phyloP scores from a whole-genome alignment of 1,139 yeast genomes.

The Scheffersomyces titani region DNA sequence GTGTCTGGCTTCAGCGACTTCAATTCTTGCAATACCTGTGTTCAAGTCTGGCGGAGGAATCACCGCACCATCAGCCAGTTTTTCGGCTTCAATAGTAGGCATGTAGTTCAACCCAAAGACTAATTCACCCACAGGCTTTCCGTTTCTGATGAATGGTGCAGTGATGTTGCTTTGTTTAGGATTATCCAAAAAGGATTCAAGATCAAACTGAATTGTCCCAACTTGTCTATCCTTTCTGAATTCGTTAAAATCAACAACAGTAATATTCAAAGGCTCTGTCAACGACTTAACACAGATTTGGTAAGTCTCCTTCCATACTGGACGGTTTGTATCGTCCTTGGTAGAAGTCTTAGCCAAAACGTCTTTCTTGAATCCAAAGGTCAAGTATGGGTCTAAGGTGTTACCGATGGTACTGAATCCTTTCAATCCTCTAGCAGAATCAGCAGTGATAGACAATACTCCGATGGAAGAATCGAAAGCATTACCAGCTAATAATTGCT shows the following conservation, averaged over 20 bases:
- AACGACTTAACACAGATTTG: constrained; percentile 71
- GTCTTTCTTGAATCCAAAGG: constrained; percentile 61
- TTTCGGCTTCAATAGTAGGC: constrained; percentile 77
- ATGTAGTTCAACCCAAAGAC: constrained; percentile 70
- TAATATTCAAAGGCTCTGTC: constrained; percentile 75
- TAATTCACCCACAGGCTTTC: constrained; percentile 76
- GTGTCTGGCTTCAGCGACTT: constrained; percentile 53
- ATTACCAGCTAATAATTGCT: constrained; percentile 86
- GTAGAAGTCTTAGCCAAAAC: constrained; percentile 67
- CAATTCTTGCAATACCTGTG: constrained; percentile 80
- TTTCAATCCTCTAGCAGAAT: constrained; percentile 66
- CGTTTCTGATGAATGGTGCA: constrained; percentile 70
- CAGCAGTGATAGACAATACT: constrained; percentile 69
- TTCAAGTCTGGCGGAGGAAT: constrained; percentile 90
- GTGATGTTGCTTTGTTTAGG: constrained; percentile 53
- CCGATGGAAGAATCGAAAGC: constrained; percentile 83
- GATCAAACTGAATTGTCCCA: constrained; percentile 76
- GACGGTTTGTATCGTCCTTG: constrained; percentile 64
- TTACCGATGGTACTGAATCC: constrained; percentile 71
- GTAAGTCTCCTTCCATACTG: constrained; percentile 82
- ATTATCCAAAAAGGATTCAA: constrained; percentile 63
- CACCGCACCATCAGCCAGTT: constrained; percentile 79
- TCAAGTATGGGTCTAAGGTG: constrained; percentile 86
- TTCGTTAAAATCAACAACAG: constrained; percentile 74
- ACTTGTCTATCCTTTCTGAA: constrained; percentile 76